Base-by-base conservation (phyloP, 345 rosid genomes). In the Noccaea caerulescens region DNA sequence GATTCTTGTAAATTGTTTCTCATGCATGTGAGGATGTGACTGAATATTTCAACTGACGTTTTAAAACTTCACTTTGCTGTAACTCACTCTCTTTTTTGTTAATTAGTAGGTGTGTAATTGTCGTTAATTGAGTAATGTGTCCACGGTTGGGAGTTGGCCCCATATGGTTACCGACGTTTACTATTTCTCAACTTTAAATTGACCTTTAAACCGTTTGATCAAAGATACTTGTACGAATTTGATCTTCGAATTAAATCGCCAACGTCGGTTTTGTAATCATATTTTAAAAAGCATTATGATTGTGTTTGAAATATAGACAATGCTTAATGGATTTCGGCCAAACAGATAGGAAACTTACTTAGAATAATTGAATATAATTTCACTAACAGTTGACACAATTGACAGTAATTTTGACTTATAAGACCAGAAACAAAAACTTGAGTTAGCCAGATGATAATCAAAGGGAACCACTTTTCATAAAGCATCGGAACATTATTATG, bases 81-180 rank as follows among this genome's bases (percentile, higher is more conserved):
- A 66, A 42, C 44, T 9, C 50, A 37, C 44, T 33, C 44, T 37
- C 34, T 6, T 18, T 34, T 23, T 14, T 2, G 8, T 51, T 8
- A 11, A 11, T 8, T 63, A 63, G 55, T 63, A 47, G 39, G 23
- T 59, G 60, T 47, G 27, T 50, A 73, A 66, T 44, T 67, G 42
- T 74, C 56, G 73, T 74, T 74, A 68, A 59, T 67, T 74, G 52
- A 53, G 63, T 50, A 6, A 68, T 67, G 73, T 43, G 43, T 69
- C 12, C 72, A 74, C 78, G 78, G 55, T 47, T 59, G 72, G 41
- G 57, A 59, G 41, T 8, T 51, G 78, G 68, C 5, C 78, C 72
- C 72, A 74, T 67, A 10, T 67, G 18, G 53, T 67, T 34, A 67
- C 78, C 78, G 78, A 74, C 78, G 78, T 66, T 66, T 74, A 58